Base-by-base conservation (phyloP, 352 stramenopile species). In the Nothophytophthora sp. region DNA sequence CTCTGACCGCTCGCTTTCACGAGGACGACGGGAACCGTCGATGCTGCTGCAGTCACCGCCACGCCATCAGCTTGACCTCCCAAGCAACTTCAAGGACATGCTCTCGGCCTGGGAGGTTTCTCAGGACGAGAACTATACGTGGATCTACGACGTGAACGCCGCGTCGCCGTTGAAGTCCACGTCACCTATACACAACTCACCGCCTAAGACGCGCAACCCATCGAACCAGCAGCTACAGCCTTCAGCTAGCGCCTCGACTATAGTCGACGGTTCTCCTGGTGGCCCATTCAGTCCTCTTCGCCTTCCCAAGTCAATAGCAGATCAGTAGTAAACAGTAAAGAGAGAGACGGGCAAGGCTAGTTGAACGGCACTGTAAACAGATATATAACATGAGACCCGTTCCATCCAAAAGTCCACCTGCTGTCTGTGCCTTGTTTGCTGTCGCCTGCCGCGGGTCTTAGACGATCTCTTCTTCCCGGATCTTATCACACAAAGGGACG, bases 391-490 rank as follows among this genome's bases (percentile, higher is more conserved):
- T 36, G 29, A 32, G 36, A 24, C 29, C 20, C 27, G 22, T 27
- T 52, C 39, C 34, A 57, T 56, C 47, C 34, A 45, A 44, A 53
- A 43, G 30, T 37, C 30, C 18, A 15, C 8, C 29, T 22, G 24
- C 36, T 47, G 43, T 45, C 56, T 57, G 43, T 56, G 49, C 57
- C 39, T 47, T 12, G 40, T 49, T 39, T 18, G 27, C 25, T 49
- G 9, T 22, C 39, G 34, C 35, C 22, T 19, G 29, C 33, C 16
- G 7, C 34, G 22, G 4, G 30, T n/a, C 53, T 71, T 56, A 79
- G 13, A 79, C 69, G n/a, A 76, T 71, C 57, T 79, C 65, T 62
- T 79, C 69, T 55, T 60, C 50, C 4, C 65, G 65, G 16, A 79
- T 60, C 34, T 66, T 65, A 34, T 69, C 57, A 35, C 69, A 79